A percentile compares a stretch with the other conserved stretches of the same genome.
Conservation (phyloP, 352 stramenopile genomes). For the Pythium grandisporangium region DNA sequence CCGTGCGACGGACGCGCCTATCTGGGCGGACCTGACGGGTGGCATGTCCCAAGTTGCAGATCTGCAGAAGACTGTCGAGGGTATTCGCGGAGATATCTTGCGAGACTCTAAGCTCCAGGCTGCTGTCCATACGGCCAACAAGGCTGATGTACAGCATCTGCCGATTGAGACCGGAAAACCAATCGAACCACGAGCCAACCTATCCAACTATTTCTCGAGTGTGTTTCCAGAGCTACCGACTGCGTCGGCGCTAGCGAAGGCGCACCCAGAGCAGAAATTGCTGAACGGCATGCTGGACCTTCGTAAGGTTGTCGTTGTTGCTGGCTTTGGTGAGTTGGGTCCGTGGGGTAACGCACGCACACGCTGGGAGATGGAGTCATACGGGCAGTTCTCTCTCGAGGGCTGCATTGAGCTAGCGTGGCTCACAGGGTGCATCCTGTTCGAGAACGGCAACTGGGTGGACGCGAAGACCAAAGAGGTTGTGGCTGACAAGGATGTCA, state of each 20-base stretch:
- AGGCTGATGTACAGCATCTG: conserved; percentile 11
- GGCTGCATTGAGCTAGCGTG: conserved; percentile 84
- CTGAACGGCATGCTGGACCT: conserved; percentile 75
- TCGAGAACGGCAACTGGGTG: conserved; percentile 78
- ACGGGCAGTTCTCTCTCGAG: conserved; percentile 84
- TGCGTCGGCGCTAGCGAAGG: conserved; percentile 22
- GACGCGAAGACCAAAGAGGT: conserved; percentile 76
- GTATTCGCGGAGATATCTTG: conserved; percentile 43
- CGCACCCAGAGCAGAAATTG: conserved; percentile 25
- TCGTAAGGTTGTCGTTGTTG: conserved; percentile 76
- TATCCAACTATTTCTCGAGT: conserved; percentile 70
- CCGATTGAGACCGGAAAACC: conserved; percentile 2
- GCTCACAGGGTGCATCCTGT: conserved; percentile 75
- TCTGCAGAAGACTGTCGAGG: conserved; percentile 55
- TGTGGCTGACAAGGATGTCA: conserved; percentile 68
- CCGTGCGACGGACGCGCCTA: conserved; percentile 49
- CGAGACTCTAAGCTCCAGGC: conserved; percentile 47
- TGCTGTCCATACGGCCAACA: conserved; percentile 14
- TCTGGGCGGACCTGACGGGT: conserved; percentile 77
- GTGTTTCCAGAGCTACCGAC: conserved; percentile 48
- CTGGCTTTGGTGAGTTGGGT: conserved; percentile 80
- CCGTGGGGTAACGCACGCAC: conserved; percentile 82
- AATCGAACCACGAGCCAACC: conserved; percentile 45
- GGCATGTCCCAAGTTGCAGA: conserved; percentile 71
- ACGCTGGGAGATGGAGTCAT: conserved; percentile 88